A percentile compares a stretch with the other conserved stretches of the same genome.
phyloP scores from a whole-genome alignment of 805 yeast species.

The Priceomyces carsonii region DNA sequence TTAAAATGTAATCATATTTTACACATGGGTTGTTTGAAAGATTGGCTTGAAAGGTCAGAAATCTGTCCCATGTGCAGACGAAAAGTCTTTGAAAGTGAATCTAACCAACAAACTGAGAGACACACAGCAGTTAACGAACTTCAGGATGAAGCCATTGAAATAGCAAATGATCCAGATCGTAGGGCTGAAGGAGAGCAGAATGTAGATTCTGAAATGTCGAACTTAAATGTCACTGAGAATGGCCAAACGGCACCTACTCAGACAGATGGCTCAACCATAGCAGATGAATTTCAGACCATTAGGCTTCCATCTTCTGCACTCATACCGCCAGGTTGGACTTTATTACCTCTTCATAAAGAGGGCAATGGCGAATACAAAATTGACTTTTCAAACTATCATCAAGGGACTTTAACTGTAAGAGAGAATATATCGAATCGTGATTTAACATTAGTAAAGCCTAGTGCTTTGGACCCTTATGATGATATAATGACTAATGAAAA shows the following conservation, averaged over 20 bases:
- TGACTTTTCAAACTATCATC: constrained; percentile 15
- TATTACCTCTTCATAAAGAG: constrained; percentile 22
- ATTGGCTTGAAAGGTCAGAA: constrained; percentile 91
- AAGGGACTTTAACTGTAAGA: constrained; percentile 17
- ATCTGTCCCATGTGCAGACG: constrained; percentile 92
- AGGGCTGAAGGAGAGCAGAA: background rate
- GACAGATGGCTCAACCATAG: background rate
- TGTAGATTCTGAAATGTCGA: background rate
- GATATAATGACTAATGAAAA: no score
- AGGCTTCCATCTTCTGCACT: constrained; percentile 24
- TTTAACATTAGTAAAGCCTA: constrained; percentile 3
- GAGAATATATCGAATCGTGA: constrained; percentile 2
- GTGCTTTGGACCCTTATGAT: no score
- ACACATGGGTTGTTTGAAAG: constrained; percentile 85
- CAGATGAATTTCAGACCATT: constrained; percentile 16
- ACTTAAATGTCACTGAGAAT: background rate
- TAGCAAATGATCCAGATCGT: background rate
- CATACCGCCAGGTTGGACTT: constrained; percentile 31
- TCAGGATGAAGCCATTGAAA: background rate
- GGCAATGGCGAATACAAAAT: constrained; percentile 14
- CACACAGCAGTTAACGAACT: background rate
- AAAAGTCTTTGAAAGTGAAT: constrained; percentile 46
- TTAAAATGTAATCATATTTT: constrained; percentile 84
- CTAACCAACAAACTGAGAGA: background rate
- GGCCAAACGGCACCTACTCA: background rate